phyloP scores from a whole-genome alignment of 495 filamentous ascomycete genomes.

The Peziza echinospora region DNA sequence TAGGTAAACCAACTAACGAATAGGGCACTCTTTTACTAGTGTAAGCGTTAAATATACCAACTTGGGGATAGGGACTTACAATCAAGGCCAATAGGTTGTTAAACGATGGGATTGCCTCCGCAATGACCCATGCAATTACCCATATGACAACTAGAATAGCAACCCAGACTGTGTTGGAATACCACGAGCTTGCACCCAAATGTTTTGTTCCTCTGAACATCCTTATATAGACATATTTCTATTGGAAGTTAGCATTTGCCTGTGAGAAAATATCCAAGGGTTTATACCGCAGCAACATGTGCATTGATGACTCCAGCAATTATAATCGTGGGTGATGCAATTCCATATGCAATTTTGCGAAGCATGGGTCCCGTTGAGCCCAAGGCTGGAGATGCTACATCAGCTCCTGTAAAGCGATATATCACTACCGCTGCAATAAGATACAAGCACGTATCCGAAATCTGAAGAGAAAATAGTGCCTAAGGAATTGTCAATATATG shows the following conservation, averaged over 20 bases:
- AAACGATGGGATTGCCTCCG: constrained; percentile 52
- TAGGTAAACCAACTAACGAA: constrained; percentile 45
- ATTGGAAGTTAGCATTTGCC: background rate
- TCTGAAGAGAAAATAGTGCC: constrained; percentile 40
- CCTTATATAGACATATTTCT: constrained; percentile 45
- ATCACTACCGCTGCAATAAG: constrained; percentile 43
- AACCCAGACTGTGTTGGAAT: constrained; percentile 29
- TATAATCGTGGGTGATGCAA: constrained; percentile 55
- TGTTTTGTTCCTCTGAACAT: constrained; percentile 25
- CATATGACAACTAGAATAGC: constrained; percentile 36
- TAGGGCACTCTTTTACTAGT: constrained; percentile 34
- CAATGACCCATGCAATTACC: constrained; percentile 47
- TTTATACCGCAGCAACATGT: constrained; percentile 26
- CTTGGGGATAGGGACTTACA: constrained; percentile 19
- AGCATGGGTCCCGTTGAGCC: constrained; percentile 37
- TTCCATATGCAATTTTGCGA: constrained; percentile 53
- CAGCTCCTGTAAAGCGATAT: constrained; percentile 48
- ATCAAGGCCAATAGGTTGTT: constrained; percentile 37
- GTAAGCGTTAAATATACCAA: constrained; percentile 24
- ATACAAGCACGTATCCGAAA: constrained; percentile 46
- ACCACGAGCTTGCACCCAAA: constrained; percentile 12
- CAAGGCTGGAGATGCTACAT: constrained; percentile 48
- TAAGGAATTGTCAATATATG: constrained; percentile 6
- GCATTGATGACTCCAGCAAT: constrained; percentile 54
- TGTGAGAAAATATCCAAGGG: background rate